Conservation (phyloP, 2,329 filamentous ascomycete genomes). For the Xylariaceae sp. region DNA sequence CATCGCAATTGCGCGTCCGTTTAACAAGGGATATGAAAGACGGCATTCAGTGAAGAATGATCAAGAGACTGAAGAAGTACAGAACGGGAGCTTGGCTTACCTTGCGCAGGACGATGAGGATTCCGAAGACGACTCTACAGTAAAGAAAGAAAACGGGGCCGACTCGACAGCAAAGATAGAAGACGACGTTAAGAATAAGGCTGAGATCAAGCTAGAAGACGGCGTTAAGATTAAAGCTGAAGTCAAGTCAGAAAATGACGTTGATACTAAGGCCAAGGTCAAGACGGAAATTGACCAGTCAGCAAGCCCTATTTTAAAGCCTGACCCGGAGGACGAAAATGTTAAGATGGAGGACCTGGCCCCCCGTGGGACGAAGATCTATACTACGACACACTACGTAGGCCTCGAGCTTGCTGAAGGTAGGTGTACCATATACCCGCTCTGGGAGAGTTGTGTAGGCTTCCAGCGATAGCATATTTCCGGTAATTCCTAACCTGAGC, state of each 20-base stretch:
- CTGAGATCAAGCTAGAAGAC: conserved; percentile 12
- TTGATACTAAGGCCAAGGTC: too few species aligned
- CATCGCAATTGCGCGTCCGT: conserved; percentile 84
- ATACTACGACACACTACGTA: conserved; percentile 93
- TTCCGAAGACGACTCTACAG: conserved; percentile 17
- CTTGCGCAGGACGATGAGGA: conserved; percentile 40
- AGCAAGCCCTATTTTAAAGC: conserved; percentile 9
- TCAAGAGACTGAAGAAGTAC: conserved; percentile 54
- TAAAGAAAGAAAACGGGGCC: conserved; percentile 37
- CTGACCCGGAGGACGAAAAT: conserved; percentile 33
- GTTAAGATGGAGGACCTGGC: conserved; percentile 30
- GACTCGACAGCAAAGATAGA: conserved; percentile 27
- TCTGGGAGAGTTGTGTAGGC: conserved; percentile 19
- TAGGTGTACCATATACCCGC: conserved; percentile 45
- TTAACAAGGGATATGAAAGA: conserved; percentile 90
- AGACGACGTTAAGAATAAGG: conserved; percentile 21
- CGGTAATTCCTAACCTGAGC: conserved; percentile 31
- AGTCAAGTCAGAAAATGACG: conserved; percentile 46
- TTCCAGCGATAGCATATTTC: conserved; percentile 11
- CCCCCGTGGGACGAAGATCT: conserved; percentile 54
- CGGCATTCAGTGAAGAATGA: conserved; percentile 69
- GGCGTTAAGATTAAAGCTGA: conserved; percentile 50
- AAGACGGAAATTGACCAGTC: conserved; percentile 28
- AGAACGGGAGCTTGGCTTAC: conserved; percentile 55
- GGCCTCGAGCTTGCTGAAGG: conserved; percentile 79